Base-by-base conservation (phyloP, 176 grass and related monocot genomes). In the sorghum (Sorghum bicolor) region DNA sequence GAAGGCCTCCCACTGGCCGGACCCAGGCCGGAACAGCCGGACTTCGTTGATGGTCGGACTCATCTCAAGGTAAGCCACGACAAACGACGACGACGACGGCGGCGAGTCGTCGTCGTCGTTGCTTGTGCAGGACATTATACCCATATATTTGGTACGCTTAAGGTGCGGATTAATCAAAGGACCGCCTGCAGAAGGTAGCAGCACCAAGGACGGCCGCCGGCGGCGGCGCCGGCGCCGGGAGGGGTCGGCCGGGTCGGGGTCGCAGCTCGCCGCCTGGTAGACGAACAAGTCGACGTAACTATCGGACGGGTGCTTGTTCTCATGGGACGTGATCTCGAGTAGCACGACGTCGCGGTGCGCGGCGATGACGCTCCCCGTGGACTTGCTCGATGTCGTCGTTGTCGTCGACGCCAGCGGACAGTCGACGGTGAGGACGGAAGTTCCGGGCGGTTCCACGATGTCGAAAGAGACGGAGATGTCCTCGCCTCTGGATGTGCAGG, bases 101-200 rank as follows among this genome's bases (percentile, higher is more conserved):
- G 26, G 3, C 62, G 26, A 38, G 43, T 13, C 33, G 20, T 70
- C 67, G 38, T 3, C 20, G 32, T 39, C 36, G 38, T 5, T 24
- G 19, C 20, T 12, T 10, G 19, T 24, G 10, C 34, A n/a, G 67
- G 67, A 70, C 9, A 70, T 11, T 11, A 70, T 70, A 4, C 67
- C 34, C 3, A 20, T 39, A 1, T 4, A 1, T 20, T 24, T 0
- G 17, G 5, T 3, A 2, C 0, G 2, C 37, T 39, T 0, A 12
- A n/a, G 4, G 10, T 43, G 10, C 3, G 12, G 2, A 4, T 45
- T 4, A 14, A 5, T 47, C 13, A 1, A 0, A 24, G 36, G 17
- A 5, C 1, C 31, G 5, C 62, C 62, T 16, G 28, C 47, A 5
- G 4, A 50, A 7, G 38, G 38, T 5, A 71, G n/a, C 38, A 71